Percentiles rank a stretch among this genome's conserved stretches.
phyloP scores from a whole-genome alignment of 371 early-diverging fungal genomes.

The Entomophthora muscae region DNA sequence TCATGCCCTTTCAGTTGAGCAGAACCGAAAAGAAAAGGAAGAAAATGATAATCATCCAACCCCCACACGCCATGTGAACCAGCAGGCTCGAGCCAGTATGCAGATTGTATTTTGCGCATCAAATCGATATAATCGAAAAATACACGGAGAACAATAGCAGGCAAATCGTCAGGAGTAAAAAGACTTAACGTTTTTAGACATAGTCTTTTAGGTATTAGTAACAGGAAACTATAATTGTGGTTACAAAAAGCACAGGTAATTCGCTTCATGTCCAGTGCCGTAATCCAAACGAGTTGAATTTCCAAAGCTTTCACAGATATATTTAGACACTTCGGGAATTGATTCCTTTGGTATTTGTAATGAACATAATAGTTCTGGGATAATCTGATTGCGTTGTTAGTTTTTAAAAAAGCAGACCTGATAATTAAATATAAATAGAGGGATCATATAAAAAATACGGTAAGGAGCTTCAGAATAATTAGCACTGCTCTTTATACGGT shows the following conservation, averaged over 20 bases:
- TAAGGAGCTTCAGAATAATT: too few species aligned
- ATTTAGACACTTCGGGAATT: slow-evolving; percentile 51
- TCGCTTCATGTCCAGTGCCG: slow-evolving; percentile 98
- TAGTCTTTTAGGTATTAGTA: slow-evolving; percentile 16
- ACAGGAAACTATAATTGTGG: slow-evolving; percentile 9
- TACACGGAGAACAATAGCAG: slow-evolving; percentile 56
- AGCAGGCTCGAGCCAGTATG: slow-evolving; percentile 97
- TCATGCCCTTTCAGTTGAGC: slow-evolving; percentile 31
- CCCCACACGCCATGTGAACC: slow-evolving; percentile 99
- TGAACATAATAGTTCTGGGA: slow-evolving; percentile 18
- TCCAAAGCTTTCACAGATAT: slow-evolving; percentile 85
- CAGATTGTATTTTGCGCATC: slow-evolving; percentile 74
- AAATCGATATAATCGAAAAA: slow-evolving; percentile 76
- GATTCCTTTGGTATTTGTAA: slow-evolving; percentile 24
- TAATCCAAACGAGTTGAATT: slow-evolving; percentile 95
- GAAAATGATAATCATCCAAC: slow-evolving; percentile 93
- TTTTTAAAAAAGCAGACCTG: background rate
- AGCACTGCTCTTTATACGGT: too few species aligned
- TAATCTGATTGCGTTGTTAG: slow-evolving; percentile 12
- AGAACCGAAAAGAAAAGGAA: slow-evolving; percentile 88
- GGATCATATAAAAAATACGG: too few species aligned
- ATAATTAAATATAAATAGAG: background rate
- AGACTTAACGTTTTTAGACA: slow-evolving; percentile 61
- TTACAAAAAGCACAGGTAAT: slow-evolving; percentile 84
- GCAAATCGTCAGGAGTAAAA: slow-evolving; percentile 38